A percentile compares a stretch with the other conserved stretches of the same genome.
Evolutionary conservation across 148 eudicot species (phyloP).

Genomic region (Pouteria glomerata): DNA sequence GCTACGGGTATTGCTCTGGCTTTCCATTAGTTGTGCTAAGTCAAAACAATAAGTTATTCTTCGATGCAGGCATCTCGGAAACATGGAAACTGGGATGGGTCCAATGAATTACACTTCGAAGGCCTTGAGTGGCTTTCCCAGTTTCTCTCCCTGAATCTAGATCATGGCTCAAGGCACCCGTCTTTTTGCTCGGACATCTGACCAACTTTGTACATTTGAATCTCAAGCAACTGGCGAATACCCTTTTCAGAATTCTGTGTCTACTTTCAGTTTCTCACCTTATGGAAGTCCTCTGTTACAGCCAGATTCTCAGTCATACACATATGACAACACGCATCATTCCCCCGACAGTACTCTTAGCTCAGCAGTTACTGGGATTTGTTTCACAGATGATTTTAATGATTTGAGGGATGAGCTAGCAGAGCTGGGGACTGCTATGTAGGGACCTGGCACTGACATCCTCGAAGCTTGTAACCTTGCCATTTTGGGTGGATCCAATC

Average conservation of each 20-base stretch:
- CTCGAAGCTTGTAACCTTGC: constrained; percentile 7
- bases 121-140: constrained; percentile 2
- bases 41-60: neutral
- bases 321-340: constrained; percentile 2
- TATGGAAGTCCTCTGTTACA: constrained; percentile 12
- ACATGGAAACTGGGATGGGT: constrained; percentile 10
- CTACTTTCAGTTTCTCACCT: constrained; percentile 12
- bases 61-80: constrained; percentile 17
- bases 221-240: constrained; percentile 3
- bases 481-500: constrained; percentile 6
- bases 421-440: constrained; percentile 43
- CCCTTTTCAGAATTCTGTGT: constrained; percentile 13
- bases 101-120: constrained; percentile 3
- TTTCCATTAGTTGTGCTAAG: neutral
- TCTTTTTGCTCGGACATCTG: constrained; percentile 1
- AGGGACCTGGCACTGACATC: constrained; percentile 32
- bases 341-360: constrained; percentile 16
- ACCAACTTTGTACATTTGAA: constrained; percentile 5
- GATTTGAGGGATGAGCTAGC: constrained; percentile 26
- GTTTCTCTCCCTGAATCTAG: constrained; percentile 2
- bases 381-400: constrained; percentile 15
- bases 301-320: constrained; percentile 16
- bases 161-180: neutral
- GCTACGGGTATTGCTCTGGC: neutral
- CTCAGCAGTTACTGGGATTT: constrained; percentile 19